phyloP scores from a whole-genome alignment of 2,329 filamentous ascomycete species.

The Sarocladiaceae sp. region DNA sequence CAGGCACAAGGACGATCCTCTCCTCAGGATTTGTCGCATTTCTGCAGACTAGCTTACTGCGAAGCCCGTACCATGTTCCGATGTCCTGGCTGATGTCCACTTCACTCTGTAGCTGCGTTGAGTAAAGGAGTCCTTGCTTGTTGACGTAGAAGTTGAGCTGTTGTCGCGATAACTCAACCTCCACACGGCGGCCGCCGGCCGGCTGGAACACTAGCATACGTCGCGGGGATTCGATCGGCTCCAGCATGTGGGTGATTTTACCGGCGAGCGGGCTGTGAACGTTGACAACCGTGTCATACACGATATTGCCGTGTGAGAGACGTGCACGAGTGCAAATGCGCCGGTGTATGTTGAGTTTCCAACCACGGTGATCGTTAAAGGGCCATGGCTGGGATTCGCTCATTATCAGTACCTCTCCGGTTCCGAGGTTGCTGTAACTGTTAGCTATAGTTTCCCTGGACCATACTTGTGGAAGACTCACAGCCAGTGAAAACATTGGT shows the following conservation, averaged over 20 bases:
- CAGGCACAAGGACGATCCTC: conserved; percentile 48
- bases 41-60: conserved; percentile 39
- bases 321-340: conserved; percentile 15
- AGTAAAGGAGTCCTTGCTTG: conserved; percentile 32
- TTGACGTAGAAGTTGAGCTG: conserved; percentile 42
- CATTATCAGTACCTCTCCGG: conserved; percentile 29
- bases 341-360: conserved; percentile 24
- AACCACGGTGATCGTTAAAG: conserved; percentile 14
- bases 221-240: conserved; percentile 24
- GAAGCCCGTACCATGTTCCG: conserved; percentile 53
- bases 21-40: conserved; percentile 31
- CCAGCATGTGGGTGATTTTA: conserved; percentile 37
- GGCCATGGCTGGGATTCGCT: conserved; percentile 11
- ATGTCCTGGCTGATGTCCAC: conserved; percentile 53
- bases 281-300: conserved; percentile 35
- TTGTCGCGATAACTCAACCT: conserved; percentile 45
- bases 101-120: conserved; percentile 39
- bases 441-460: conserved; percentile 42
- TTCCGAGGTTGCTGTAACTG: not conserved
- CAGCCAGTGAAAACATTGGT: conserved; percentile 55
- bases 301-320: conserved; percentile 8
- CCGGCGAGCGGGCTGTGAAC: conserved; percentile 35
- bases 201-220: conserved; percentile 32
- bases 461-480: conserved; percentile 28
- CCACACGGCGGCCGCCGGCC: conserved; percentile 29